Conservation (phyloP, 441 rosid genomes). For the Isatis lusitanica region DNA sequence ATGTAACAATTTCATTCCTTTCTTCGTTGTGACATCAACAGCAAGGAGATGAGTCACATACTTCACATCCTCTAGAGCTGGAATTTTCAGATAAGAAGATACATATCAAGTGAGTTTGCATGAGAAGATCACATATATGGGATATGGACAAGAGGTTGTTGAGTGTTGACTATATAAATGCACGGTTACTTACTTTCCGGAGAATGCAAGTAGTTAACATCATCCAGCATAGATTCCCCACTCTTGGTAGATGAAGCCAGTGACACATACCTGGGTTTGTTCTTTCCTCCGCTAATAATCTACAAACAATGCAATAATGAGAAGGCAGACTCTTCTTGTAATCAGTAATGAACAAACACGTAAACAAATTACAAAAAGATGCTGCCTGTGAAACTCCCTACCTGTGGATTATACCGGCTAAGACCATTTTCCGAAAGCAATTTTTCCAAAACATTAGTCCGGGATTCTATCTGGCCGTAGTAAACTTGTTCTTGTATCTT, state of each 20-base stretch:
- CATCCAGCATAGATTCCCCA: slow-evolving; percentile 64
- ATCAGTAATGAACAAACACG: slow-evolving; percentile 7
- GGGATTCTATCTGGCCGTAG: slow-evolving; percentile 84
- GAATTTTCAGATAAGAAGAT: slow-evolving; percentile 33
- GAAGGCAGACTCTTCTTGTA: slow-evolving; percentile 20
- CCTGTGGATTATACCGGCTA: slow-evolving; percentile 94
- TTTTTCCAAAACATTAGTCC: slow-evolving; percentile 84
- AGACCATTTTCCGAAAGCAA: slow-evolving; percentile 84
- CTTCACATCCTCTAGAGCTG: slow-evolving; percentile 86
- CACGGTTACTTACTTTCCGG: slow-evolving; percentile 65
- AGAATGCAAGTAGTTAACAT: slow-evolving; percentile 86
- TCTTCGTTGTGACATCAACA: slow-evolving; percentile 71
- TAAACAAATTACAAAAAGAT: slow-evolving; percentile 14
- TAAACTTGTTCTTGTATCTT: slow-evolving; percentile 98
- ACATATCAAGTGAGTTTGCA: slow-evolving; percentile 30
- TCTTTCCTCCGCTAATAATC: slow-evolving; percentile 71
- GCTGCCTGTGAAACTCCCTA: slow-evolving; percentile 32
- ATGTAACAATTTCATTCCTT: slow-evolving; percentile 79
- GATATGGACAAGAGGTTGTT: slow-evolving; percentile 17
- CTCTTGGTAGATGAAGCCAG: slow-evolving; percentile 62
- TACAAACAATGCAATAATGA: slow-evolving; percentile 40
- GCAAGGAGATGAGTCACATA: slow-evolving; percentile 94
- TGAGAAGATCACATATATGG: slow-evolving; percentile 23
- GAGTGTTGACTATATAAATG: slow-evolving; percentile 21
- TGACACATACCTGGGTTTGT: slow-evolving; percentile 69